Evolutionary conservation across 2,329 filamentous ascomycete species (phyloP).

Genomic region (Xylaria sp.): DNA sequence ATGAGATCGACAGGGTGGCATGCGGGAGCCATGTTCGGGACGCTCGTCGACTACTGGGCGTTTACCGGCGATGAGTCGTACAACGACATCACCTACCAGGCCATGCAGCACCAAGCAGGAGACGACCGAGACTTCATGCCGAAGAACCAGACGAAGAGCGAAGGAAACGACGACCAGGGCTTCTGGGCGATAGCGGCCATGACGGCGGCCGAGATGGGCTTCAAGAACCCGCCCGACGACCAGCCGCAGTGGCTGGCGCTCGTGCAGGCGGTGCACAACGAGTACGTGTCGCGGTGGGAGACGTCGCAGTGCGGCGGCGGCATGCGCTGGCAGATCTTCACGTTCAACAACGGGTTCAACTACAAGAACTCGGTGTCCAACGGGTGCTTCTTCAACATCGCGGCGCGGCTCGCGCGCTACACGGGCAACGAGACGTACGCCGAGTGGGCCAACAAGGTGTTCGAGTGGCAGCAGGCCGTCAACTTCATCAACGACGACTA

Average conservation of each 20-base stretch:
- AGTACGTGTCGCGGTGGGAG: constrained; percentile 54
- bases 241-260: constrained; percentile 55
- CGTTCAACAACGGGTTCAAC: constrained; percentile 64
- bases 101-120: constrained; percentile 51
- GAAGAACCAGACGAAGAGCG: constrained; percentile 44
- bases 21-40: constrained; percentile 66
- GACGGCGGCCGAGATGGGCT: constrained; percentile 57
- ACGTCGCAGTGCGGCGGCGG: constrained; percentile 60
- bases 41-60: constrained; percentile 45
- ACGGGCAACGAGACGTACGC: constrained; percentile 60
- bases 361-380: constrained; percentile 64
- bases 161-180: constrained; percentile 63
- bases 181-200: constrained; percentile 62
- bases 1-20: constrained; percentile 61
- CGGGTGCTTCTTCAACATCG: constrained; percentile 53
- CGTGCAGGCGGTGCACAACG: constrained; percentile 61
- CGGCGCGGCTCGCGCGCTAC: constrained; percentile 63
- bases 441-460: constrained; percentile 58
- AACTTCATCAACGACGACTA: constrained; percentile 58
- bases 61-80: constrained; percentile 52
- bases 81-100: constrained; percentile 46
- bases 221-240: constrained; percentile 47
- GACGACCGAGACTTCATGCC: constrained; percentile 54
- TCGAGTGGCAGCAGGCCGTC: constrained; percentile 56
- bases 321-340: constrained; percentile 68